These are phyloP conservation scores for Candida smagusa DNA, from an alignment of 1,139 yeast species.

Conservation along the genomic window DNA sequence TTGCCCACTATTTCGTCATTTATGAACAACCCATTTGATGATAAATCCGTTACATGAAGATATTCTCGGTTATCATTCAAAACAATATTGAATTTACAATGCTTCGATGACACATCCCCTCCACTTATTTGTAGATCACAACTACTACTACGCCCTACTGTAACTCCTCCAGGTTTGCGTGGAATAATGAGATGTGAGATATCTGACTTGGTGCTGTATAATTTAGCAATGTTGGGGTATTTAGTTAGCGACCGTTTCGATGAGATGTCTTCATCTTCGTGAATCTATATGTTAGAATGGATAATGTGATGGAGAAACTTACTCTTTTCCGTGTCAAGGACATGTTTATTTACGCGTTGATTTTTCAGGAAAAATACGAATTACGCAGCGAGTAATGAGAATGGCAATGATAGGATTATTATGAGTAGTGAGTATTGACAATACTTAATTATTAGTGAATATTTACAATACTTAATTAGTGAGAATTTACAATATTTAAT, in stretches of 20 bases:
- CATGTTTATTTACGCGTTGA: constrained; percentile 16
- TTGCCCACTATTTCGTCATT: constrained; percentile 56
- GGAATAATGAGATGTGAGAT: constrained; percentile 34
- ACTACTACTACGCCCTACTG: constrained; percentile 60
- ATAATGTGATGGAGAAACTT: constrained; percentile 17
- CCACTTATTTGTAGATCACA: constrained; percentile 58
- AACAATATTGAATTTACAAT: constrained; percentile 50
- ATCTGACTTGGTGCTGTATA: constrained; percentile 30
- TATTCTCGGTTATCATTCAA: constrained; percentile 36
- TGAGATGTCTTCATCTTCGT: constrained; percentile 6
- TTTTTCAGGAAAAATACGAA: too few relatives aligned
- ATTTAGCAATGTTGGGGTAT: constrained; percentile 22
- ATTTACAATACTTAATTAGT: too few relatives aligned
- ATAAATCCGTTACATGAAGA: constrained; percentile 52
- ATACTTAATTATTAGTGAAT: too few relatives aligned
- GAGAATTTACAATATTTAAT: too few relatives aligned
- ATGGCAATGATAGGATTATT: too few relatives aligned
- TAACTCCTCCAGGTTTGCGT: constrained; percentile 29
- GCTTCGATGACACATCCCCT: constrained; percentile 64
- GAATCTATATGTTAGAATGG: constrained; percentile 4
- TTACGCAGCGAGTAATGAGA: too few relatives aligned
- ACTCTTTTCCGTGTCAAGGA: constrained; percentile 40
- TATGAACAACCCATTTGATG: constrained; percentile 66
- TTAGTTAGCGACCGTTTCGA: constrained; percentile 19
- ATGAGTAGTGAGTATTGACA: too few relatives aligned